Evolutionary conservation across 2,329 filamentous ascomycete species (phyloP).

Genomic region (Fusarium compactum): DNA sequence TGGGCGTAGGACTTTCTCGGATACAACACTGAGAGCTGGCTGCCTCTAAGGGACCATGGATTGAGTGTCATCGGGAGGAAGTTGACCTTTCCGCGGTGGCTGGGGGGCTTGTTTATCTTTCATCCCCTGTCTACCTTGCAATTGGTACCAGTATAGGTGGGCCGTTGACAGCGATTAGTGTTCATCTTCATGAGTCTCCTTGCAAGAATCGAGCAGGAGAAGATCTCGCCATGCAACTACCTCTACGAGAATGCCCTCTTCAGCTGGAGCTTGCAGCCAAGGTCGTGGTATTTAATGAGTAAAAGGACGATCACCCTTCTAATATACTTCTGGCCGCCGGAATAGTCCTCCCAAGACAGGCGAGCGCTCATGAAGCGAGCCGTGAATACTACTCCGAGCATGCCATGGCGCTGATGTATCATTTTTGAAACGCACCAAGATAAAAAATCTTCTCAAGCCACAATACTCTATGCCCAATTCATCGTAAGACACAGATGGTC

Average conservation of each 20-base stretch:
- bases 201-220: neutral
- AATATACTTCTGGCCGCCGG: neutral
- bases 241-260: neutral
- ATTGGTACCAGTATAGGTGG: neutral
- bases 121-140: neutral
- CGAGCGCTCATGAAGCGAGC: neutral
- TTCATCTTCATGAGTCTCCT: neutral
- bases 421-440: neutral
- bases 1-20: neutral
- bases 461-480: neutral
- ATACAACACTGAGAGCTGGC: neutral
- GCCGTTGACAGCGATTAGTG: neutral
- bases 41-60: neutral
- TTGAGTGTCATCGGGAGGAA: neutral
- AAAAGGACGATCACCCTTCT: neutral
- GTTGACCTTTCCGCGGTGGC: neutral
- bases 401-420: neutral
- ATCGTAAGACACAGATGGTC: neutral
- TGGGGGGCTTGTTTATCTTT: neutral
- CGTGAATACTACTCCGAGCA: neutral
- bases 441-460: neutral
- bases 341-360: neutral
- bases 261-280: neutral
- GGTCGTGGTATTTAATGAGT: neutral
- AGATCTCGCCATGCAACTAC: neutral